phyloP scores from a whole-genome alignment of 2,329 filamentous ascomycete genomes.

The Cercospora sesami region DNA sequence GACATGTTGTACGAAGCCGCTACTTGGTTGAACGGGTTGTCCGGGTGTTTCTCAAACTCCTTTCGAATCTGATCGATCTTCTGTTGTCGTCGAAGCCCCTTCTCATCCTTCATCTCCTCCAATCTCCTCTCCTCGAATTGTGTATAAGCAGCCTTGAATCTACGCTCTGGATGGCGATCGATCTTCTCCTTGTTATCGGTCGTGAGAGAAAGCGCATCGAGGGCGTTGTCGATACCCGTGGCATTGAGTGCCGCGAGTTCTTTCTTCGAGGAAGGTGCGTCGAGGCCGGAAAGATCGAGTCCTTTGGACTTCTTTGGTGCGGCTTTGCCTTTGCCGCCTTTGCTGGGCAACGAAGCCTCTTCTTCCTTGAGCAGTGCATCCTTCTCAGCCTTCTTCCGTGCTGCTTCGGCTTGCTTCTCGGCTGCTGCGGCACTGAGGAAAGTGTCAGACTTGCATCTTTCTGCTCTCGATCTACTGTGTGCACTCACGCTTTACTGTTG shows the following conservation, averaged over 20 bases:
- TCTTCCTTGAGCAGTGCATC: constrained; percentile 81
- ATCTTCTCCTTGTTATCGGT: constrained; percentile 65
- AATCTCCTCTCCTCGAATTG: constrained; percentile 79
- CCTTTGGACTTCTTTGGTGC: constrained; percentile 60
- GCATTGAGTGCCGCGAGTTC: constrained; percentile 68
- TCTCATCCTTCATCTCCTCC: constrained; percentile 81
- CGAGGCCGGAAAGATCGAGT: constrained; percentile 73
- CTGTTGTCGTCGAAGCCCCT: constrained; percentile 78
- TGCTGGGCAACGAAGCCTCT: constrained; percentile 66
- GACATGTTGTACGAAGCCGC: constrained; percentile 73
- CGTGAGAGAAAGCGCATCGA: constrained; percentile 78
- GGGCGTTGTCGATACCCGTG: constrained; percentile 86
- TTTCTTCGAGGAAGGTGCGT: constrained; percentile 53
- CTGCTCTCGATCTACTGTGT: neutral
- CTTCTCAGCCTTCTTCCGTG: constrained; percentile 87
- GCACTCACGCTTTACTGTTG: constrained; percentile 77
- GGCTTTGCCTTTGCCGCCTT: constrained; percentile 69
- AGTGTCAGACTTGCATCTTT: constrained; percentile 13
- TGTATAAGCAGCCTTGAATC: constrained; percentile 82
- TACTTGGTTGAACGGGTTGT: constrained; percentile 94
- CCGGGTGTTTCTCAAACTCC: constrained; percentile 91
- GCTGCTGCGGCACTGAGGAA: constrained; percentile 73
- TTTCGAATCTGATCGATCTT: constrained; percentile 79
- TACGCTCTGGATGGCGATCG: constrained; percentile 82
- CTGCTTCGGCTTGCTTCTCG: constrained; percentile 77